Conservation (phyloP, 495 filamentous ascomycete genomes). For the Podospora appendiculata region DNA sequence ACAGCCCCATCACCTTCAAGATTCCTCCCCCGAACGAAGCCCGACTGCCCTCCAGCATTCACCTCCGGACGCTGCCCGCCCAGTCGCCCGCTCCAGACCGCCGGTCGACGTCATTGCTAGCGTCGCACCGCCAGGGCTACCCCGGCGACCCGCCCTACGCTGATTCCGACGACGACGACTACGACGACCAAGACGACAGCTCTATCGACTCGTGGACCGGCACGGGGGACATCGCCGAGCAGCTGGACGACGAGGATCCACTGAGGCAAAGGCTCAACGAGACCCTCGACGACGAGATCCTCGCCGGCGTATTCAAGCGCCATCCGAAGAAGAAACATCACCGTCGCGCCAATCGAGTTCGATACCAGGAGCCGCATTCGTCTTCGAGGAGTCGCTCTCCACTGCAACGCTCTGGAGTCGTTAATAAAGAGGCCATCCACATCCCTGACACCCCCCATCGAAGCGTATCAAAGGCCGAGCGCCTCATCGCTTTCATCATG, state of each 20-base stretch:
- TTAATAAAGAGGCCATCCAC: conserved; percentile 73
- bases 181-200: conserved; percentile 40
- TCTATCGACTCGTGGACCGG: conserved; percentile 66
- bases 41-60: conserved; percentile 55
- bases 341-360: conserved; percentile 24
- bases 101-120: conserved; percentile 33
- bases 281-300: conserved; percentile 51
- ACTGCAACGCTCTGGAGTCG: conserved; percentile 29
- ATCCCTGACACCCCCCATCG: conserved; percentile 65
- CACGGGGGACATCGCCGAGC: conserved; percentile 88
- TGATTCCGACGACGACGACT: conserved; percentile 31
- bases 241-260: conserved; percentile 76
- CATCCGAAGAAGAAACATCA: conserved; percentile 23
- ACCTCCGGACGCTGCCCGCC: conserved; percentile 48
- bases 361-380: conserved; percentile 28
- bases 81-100: conserved; percentile 22
- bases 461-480: conserved; percentile 55
- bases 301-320: conserved; percentile 39
- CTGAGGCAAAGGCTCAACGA: conserved; percentile 56
- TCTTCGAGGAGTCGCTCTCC: conserved; percentile 15
- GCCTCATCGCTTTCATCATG: conserved; percentile 75
- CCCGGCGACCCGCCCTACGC: conserved; percentile 20
- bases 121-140: conserved; percentile 25
- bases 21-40: conserved; percentile 45
- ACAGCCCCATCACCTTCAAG: conserved; percentile 47